phyloP scores from a whole-genome alignment of 805 yeast genomes.

The Candida peoriensis region DNA sequence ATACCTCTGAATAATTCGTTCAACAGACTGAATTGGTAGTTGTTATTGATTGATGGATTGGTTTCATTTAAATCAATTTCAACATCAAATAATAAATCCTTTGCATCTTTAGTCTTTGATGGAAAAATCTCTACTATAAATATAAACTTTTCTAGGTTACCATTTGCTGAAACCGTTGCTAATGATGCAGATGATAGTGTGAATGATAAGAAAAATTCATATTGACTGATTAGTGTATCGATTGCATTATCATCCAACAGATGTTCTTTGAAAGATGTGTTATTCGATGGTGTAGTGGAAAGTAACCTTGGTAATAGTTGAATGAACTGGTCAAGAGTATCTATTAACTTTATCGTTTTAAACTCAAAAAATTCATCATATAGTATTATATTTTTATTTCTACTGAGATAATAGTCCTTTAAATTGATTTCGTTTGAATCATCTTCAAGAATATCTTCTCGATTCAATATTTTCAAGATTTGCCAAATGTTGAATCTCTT shows the following conservation, averaged over 20 bases:
- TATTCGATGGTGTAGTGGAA: not conserved
- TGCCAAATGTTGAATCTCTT: slow-evolving; percentile 29
- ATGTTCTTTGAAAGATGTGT: not conserved
- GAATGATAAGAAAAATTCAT: slow-evolving; percentile 9
- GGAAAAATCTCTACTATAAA: slow-evolving; percentile 23
- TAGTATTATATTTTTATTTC: slow-evolving; percentile 27
- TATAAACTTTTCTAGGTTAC: slow-evolving; percentile 14
- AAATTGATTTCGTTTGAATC: slow-evolving; percentile 19
- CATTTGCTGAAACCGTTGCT: too few species aligned
- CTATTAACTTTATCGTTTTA: slow-evolving; percentile 20
- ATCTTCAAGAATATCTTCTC: slow-evolving; percentile 8
- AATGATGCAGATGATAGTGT: not conserved
- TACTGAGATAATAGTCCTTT: slow-evolving; percentile 26
- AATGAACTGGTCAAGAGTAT: slow-evolving; percentile 13
- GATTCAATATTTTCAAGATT: slow-evolving; percentile 24
- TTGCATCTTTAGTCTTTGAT: not conserved
- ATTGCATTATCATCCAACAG: not conserved
- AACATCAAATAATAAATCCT: slow-evolving; percentile 16
- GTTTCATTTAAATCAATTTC: slow-evolving; percentile 4
- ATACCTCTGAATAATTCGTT: slow-evolving; percentile 17
- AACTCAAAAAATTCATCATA: slow-evolving; percentile 30
- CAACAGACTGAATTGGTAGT: slow-evolving; percentile 5
- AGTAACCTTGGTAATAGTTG: not conserved
- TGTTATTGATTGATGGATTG: slow-evolving; percentile 1
- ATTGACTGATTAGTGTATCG: not conserved